Percentiles rank a stretch among this genome's conserved stretches.
Conservation (phyloP, 352 stramenopile genomes). For the Blastocystis sp. region DNA sequence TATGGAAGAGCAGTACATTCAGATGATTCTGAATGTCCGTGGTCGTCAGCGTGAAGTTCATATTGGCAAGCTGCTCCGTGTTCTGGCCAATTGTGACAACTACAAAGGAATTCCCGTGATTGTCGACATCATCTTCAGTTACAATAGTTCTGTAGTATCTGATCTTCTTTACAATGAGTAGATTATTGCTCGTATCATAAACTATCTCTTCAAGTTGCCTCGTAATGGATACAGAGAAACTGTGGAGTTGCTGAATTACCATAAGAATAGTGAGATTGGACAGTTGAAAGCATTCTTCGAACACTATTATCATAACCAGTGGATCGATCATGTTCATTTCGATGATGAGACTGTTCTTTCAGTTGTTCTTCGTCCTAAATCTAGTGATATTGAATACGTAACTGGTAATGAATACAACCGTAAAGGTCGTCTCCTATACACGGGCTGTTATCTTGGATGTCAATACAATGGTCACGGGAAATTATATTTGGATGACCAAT, state of each 20-base stretch:
- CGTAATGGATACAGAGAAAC: conserved; percentile 22
- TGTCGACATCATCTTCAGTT: background rate
- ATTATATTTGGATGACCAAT: background rate
- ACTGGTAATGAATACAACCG: conserved; percentile 18
- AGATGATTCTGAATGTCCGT: conserved; percentile 7
- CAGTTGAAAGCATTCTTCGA: background rate
- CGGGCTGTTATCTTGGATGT: background rate
- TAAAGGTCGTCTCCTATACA: conserved; percentile 8
- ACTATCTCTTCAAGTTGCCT: conserved; percentile 14
- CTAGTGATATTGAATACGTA: background rate
- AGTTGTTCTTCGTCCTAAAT: background rate
- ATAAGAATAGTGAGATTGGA: background rate
- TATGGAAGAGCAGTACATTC: conserved; percentile 40
- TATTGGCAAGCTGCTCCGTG: background rate
- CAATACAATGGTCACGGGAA: background rate
- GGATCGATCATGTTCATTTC: conserved; percentile 12
- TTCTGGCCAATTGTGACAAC: conserved; percentile 9
- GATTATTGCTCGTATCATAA: conserved; percentile 31
- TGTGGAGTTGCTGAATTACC: conserved; percentile 21
- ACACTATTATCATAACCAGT: conserved; percentile 54
- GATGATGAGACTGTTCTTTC: background rate
- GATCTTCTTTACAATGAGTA: background rate
- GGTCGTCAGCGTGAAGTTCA: conserved; percentile 2
- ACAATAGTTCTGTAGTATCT: background rate
- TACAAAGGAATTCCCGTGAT: background rate